Percentiles rank a stretch among this genome's conserved stretches.
phyloP scores from a whole-genome alignment of 176 grass and related monocot genomes.

The Eleusine coracana region DNA sequence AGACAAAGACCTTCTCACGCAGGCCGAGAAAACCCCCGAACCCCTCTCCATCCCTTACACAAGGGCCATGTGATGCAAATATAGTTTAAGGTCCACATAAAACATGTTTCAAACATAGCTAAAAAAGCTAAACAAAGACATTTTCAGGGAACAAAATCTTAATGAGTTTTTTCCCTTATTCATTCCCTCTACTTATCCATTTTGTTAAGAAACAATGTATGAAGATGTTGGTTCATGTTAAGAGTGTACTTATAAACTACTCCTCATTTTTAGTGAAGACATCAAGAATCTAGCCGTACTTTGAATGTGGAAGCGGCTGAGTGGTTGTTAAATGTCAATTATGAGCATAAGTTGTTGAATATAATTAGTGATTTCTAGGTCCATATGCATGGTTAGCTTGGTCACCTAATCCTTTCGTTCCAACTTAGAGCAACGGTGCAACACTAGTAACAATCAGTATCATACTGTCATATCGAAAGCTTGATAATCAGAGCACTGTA shows the following conservation, averaged over 20 bases:
- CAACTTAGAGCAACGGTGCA: background rate
- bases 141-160: background rate
- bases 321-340: background rate
- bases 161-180: background rate
- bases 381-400: background rate
- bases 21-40: too few relatives aligned
- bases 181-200: background rate
- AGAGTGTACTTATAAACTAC: background rate
- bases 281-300: background rate
- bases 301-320: background rate
- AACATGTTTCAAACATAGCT: conserved; percentile 30
- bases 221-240: background rate
- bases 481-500: conserved; percentile 7
- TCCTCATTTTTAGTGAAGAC: background rate
- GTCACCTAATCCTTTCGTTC: background rate
- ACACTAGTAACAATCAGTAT: conserved; percentile 6
- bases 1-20: too few relatives aligned
- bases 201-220: background rate
- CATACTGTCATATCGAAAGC: conserved; percentile 1
- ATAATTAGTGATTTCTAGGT: background rate
- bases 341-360: background rate
- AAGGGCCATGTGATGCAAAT: too few relatives aligned
- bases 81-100: conserved; percentile 36
- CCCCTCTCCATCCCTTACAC: too few relatives aligned
- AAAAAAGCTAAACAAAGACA: background rate